Conservation (phyloP, 257 asterid genomes). For the Solanum chaucha region DNA sequence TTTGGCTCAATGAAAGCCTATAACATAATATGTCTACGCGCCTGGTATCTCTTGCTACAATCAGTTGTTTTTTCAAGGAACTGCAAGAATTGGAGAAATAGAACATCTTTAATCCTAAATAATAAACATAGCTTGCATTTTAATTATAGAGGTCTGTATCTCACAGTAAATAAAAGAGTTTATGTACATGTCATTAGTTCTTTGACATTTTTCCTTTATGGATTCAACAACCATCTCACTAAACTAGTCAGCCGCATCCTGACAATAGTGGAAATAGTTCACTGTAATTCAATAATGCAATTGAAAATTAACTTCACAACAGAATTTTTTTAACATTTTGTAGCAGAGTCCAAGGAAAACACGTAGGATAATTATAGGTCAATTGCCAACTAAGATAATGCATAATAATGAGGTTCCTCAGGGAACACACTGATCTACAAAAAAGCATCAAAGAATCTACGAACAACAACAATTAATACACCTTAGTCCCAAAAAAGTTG, state of each 20-base stretch:
- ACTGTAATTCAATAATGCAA: background rate
- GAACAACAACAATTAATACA: background rate
- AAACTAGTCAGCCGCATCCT: background rate
- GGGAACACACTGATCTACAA: background rate
- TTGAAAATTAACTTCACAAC: background rate
- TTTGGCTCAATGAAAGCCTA: slow-evolving; percentile 77
- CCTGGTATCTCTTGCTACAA: slow-evolving; percentile 79
- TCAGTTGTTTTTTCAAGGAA: slow-evolving; percentile 76
- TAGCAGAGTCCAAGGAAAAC: background rate
- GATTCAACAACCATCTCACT: background rate
- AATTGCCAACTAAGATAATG: background rate
- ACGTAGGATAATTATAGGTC: background rate
- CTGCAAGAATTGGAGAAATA: slow-evolving; percentile 28
- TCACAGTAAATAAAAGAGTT: background rate
- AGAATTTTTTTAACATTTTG: background rate
- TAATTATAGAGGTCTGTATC: background rate
- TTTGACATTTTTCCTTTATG: background rate
- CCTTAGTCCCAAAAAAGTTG: background rate
- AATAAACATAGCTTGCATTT: background rate
- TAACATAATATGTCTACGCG: slow-evolving; percentile 88
- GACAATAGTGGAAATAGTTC: background rate
- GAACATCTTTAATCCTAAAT: background rate
- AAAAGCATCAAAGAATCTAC: background rate
- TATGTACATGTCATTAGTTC: background rate
- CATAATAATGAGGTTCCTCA: background rate